Percentiles rank a stretch among this genome's conserved stretches.
Conservation (phyloP, 768 basidiomycete genomes). For the Cystoderma amianthinum region DNA sequence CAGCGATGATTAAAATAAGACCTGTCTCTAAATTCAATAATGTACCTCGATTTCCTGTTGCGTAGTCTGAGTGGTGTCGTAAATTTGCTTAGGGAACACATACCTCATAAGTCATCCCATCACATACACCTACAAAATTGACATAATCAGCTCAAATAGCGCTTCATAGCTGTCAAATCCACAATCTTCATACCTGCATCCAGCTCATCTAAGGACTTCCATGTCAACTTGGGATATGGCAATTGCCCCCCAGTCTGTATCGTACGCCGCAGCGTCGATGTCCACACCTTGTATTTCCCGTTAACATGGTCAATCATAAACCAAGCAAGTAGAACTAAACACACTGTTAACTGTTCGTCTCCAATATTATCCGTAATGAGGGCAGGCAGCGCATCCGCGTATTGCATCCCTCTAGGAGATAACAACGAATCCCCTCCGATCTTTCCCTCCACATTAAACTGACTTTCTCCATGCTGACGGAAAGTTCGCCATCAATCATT, state of each 20-base stretch:
- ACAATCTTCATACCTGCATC: conserved; percentile 61
- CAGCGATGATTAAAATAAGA: neutral
- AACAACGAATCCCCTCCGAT: conserved; percentile 96
- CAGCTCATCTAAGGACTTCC: conserved; percentile 97
- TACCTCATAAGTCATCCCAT: conserved; percentile 95
- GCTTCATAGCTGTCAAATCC: neutral
- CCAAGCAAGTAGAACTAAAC: conserved; percentile 12
- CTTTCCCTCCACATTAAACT: conserved; percentile 93
- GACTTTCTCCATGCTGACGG: conserved; percentile 90
- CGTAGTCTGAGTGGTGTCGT: too few species aligned
- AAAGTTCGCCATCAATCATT: neutral
- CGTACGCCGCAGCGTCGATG: conserved; percentile 91
- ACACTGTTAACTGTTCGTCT: conserved; percentile 72
- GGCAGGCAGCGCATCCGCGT: conserved; percentile 79
- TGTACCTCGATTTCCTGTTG: conserved; percentile 83
- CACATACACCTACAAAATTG: conserved; percentile 80
- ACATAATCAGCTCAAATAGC: too few species aligned
- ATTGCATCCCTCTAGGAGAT: conserved; percentile 78
- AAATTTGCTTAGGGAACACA: conserved; percentile 1
- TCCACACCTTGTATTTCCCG: conserved; percentile 72
- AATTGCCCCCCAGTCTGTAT: conserved; percentile 83
- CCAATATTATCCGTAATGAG: conserved; percentile 90
- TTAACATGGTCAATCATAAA: neutral
- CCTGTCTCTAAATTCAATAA: conserved; percentile 1
- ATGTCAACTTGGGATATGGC: conserved; percentile 87